These are phyloP conservation scores for Ambrosiella cleistominuta DNA, from an alignment of 2,329 filamentous ascomycete genomes.

Conservation along the genomic window DNA sequence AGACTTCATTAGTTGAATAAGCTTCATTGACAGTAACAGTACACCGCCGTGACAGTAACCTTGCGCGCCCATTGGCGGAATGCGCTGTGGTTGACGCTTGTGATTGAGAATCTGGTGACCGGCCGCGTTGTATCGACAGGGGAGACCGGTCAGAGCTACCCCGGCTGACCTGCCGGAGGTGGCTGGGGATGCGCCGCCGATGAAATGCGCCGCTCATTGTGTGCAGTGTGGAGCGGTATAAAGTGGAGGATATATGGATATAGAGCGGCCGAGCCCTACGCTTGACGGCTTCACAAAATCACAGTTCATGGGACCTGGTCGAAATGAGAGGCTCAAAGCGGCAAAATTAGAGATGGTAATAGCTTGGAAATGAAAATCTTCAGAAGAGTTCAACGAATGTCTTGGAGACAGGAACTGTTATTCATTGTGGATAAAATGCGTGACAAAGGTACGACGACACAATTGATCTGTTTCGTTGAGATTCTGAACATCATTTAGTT, in stretches of 20 bases:
- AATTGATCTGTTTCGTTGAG: no score
- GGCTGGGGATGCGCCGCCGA: constrained; percentile 22
- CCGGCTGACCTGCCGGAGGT: constrained; percentile 35
- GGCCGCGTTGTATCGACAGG: constrained; percentile 34
- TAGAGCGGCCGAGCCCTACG: not conserved
- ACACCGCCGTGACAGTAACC: constrained; percentile 28
- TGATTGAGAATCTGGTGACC: constrained; percentile 19
- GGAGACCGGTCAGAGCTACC: constrained; percentile 28
- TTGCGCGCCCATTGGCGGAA: constrained; percentile 7
- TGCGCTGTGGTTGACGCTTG: constrained; percentile 8
- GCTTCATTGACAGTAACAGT: constrained; percentile 50
- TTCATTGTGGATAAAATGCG: no score
- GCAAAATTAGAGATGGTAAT: no score
- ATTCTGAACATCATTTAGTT: no score
- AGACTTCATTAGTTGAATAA: constrained; percentile 59
- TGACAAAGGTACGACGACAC: no score
- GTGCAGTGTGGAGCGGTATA: not conserved
- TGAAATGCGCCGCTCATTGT: constrained; percentile 27
- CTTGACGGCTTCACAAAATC: not conserved
- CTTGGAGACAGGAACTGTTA: no score
- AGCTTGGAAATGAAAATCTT: no score
- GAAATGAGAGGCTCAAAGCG: no score
- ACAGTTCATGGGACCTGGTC: no score
- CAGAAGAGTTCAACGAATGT: no score
- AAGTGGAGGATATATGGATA: constrained; percentile 8